Percentiles rank a stretch among this genome's conserved stretches.
Evolutionary conservation across 2,329 filamentous ascomycete genomes (phyloP).

Genomic region (Xylariaceae sp.): DNA sequence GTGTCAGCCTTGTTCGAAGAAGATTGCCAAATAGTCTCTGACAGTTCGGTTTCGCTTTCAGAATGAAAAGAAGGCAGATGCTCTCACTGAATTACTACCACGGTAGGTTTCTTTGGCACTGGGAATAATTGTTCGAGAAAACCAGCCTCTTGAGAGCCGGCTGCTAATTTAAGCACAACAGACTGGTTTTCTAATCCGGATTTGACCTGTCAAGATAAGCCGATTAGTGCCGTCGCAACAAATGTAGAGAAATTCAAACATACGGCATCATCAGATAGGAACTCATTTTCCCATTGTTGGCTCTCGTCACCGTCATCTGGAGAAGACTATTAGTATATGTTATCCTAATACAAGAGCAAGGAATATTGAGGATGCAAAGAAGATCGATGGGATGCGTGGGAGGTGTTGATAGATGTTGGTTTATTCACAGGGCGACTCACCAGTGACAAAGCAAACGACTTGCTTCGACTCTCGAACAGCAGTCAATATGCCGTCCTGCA

Average conservation of each 20-base stretch:
- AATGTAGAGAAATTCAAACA: too few relatives aligned
- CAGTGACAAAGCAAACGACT: slow-evolving; percentile 80
- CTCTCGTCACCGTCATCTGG: slow-evolving; percentile 69
- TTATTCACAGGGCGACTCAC: slow-evolving; percentile 42
- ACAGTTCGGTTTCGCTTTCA: background rate
- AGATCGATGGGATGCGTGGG: background rate
- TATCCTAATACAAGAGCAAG: background rate
- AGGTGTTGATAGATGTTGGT: too few relatives aligned
- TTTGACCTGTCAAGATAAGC: too few relatives aligned
- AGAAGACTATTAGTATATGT: slow-evolving; percentile 8
- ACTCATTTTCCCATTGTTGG: slow-evolving; percentile 67
- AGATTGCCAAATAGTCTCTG: background rate
- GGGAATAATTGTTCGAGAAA: slow-evolving; percentile 82
- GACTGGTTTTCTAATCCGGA: slow-evolving; percentile 57
- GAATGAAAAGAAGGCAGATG: background rate
- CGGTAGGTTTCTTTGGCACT: slow-evolving; percentile 69
- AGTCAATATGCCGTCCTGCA: slow-evolving; percentile 75
- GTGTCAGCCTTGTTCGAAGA: background rate
- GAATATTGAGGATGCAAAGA: background rate
- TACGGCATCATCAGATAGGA: slow-evolving; percentile 55
- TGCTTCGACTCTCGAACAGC: slow-evolving; percentile 73
- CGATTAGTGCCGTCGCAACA: too few relatives aligned
- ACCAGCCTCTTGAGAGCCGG: slow-evolving; percentile 74
- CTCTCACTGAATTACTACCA: slow-evolving; percentile 71
- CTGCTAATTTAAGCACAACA: slow-evolving; percentile 65